Evolutionary conservation across 2,329 filamentous ascomycete species (phyloP).

Genomic region (Alternaria atra): DNA sequence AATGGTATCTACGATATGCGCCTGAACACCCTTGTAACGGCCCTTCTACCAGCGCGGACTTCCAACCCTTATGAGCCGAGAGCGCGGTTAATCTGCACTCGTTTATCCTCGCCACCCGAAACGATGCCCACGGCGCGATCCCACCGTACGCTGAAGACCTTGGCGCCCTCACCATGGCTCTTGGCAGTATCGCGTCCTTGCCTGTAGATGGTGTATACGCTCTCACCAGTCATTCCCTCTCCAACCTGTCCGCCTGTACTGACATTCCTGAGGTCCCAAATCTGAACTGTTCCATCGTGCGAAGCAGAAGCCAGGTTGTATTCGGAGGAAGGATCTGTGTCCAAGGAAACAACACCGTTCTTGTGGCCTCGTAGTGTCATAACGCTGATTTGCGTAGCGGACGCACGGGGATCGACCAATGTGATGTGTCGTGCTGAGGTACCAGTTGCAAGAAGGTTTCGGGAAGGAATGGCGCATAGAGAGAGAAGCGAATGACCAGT

Average conservation of each 20-base stretch:
- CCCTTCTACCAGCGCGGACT: background rate
- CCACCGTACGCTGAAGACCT: conserved; percentile 91
- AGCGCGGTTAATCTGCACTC: conserved; percentile 81
- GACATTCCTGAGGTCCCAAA: conserved; percentile 89
- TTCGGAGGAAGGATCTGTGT: conserved; percentile 70
- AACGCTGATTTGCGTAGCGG: conserved; percentile 77
- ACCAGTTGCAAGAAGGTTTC: conserved; percentile 74
- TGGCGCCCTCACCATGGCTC: conserved; percentile 80
- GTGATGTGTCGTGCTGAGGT: conserved; percentile 88
- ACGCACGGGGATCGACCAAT: conserved; percentile 87
- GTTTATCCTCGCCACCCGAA: conserved; percentile 91
- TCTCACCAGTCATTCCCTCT: conserved; percentile 69
- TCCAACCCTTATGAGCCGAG: conserved; percentile 23
- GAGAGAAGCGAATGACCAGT: conserved; percentile 86
- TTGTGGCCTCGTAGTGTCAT: conserved; percentile 93
- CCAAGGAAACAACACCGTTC: conserved; percentile 72
- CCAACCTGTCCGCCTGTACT: conserved; percentile 63
- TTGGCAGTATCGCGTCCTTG: conserved; percentile 68
- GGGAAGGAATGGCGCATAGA: conserved; percentile 74
- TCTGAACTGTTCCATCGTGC: conserved; percentile 88
- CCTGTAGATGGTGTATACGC: conserved; percentile 78
- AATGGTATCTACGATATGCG: conserved; percentile 30
- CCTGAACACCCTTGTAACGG: conserved; percentile 17
- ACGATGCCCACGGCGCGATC: conserved; percentile 87
- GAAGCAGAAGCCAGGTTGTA: conserved; percentile 89